A percentile compares a stretch with the other conserved stretches of the same genome.
phyloP scores from a whole-genome alignment of 345 rosid species.

The Gossypium ekmanianum region DNA sequence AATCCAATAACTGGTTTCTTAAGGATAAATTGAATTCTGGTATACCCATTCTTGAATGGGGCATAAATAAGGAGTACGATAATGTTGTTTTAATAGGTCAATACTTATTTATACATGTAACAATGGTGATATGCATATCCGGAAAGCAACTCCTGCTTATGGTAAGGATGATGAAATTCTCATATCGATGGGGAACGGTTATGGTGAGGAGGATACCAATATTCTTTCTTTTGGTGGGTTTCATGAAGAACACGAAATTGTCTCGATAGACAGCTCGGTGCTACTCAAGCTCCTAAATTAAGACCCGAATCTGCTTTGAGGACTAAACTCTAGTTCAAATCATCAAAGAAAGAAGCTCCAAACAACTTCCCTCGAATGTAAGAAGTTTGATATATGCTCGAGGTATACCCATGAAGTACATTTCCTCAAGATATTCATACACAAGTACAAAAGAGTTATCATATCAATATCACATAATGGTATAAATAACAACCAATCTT shows the following conservation, averaged over 20 bases:
- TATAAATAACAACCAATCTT: no score
- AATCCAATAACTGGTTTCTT: no score
- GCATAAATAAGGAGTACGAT: conserved; percentile 32
- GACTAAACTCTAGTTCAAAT: conserved; percentile 51
- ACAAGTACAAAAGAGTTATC: no score
- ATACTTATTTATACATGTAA: conserved; percentile 21
- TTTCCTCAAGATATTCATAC: conserved; percentile 22
- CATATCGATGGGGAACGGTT: conserved; percentile 28
- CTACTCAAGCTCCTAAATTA: conserved; percentile 34
- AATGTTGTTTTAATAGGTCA: conserved; percentile 43
- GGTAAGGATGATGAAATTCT: conserved; percentile 31
- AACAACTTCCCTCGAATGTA: conserved; percentile 88
- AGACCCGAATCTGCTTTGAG: conserved; percentile 44
- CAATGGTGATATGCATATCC: conserved; percentile 29
- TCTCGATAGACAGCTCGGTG: conserved; percentile 37
- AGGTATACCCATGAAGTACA: conserved; percentile 86
- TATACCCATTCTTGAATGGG: conserved; percentile 22
- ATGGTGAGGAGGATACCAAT: conserved; percentile 46
- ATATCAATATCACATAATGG: no score
- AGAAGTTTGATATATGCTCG: conserved; percentile 90
- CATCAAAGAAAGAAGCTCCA: conserved; percentile 65
- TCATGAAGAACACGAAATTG: conserved; percentile 42
- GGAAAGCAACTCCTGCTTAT: conserved; percentile 27
- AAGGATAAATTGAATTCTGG: no score
- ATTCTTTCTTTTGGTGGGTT: conserved; percentile 61